Percentiles rank a stretch among this genome's conserved stretches.
These are phyloP conservation scores for Citrus hindsii DNA, from an alignment of 345 rosid genomes.

Conservation along the genomic window DNA sequence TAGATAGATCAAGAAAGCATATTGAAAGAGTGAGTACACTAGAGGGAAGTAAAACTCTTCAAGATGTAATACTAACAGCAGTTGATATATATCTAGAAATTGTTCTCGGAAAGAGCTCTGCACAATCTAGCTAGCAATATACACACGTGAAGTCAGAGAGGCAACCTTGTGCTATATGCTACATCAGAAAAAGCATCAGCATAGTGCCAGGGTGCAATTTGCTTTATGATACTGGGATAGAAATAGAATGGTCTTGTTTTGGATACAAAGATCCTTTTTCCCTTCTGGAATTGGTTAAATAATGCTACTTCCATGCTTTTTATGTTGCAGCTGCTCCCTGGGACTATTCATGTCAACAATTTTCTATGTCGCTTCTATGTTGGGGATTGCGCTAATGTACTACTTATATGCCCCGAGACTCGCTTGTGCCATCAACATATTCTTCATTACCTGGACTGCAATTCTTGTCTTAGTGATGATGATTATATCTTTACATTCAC, in stretches of 20 bases:
- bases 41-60: not conserved
- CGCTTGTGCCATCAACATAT: slow-evolving; percentile 62
- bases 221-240: not conserved
- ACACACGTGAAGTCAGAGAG: not conserved
- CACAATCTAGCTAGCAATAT: not conserved
- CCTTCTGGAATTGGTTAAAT: not conserved
- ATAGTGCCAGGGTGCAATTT: not conserved
- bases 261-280: not conserved
- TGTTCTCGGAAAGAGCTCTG: not conserved
- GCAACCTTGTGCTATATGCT: not conserved
- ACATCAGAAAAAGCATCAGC: not conserved
- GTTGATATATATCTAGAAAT: not conserved
- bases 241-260: not conserved
- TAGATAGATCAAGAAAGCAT: too few relatives aligned
- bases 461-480: slow-evolving; percentile 64
- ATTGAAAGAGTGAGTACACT: not conserved
- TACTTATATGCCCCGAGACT: slow-evolving; percentile 42
- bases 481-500: slow-evolving; percentile 68
- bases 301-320: not conserved
- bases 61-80: not conserved
- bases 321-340: slow-evolving; percentile 52
- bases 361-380: slow-evolving; percentile 51
- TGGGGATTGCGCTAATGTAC: slow-evolving; percentile 60
- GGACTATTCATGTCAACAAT: slow-evolving; percentile 61
- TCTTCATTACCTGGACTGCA: slow-evolving; percentile 77